A percentile compares a stretch with the other conserved stretches of the same genome.
phyloP scores from a whole-genome alignment of 768 basidiomycete genomes.

The Collybiopsis confluens region DNA sequence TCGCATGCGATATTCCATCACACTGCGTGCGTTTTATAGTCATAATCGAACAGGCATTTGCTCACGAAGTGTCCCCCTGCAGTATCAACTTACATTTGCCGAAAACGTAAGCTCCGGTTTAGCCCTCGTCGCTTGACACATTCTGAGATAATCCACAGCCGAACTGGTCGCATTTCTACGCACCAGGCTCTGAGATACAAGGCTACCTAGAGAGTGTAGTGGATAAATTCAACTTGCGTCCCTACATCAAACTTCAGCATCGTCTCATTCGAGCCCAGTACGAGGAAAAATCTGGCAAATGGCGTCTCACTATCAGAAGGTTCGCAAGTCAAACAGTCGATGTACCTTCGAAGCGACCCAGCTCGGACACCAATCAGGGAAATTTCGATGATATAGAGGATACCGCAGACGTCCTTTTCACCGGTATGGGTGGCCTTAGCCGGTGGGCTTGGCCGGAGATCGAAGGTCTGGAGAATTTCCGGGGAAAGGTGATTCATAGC shows the following conservation, averaged over 20 bases:
- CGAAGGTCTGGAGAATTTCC: slow-evolving; percentile 48
- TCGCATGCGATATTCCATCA: slow-evolving; percentile 61
- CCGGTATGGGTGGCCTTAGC: slow-evolving; percentile 47
- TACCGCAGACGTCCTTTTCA: slow-evolving; percentile 52
- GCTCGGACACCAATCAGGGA: slow-evolving; percentile 11
- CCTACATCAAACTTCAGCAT: slow-evolving; percentile 52
- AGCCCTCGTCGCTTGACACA: no score
- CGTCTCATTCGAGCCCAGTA: slow-evolving; percentile 50
- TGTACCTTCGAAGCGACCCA: slow-evolving; percentile 1
- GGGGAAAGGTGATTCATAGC: slow-evolving; percentile 59
- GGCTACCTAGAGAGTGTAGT: slow-evolving; percentile 49
- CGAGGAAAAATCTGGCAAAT: slow-evolving; percentile 47
- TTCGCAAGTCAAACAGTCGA: slow-evolving; percentile 16
- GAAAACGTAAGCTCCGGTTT: slow-evolving; percentile 34
- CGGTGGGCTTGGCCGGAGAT: slow-evolving; percentile 70
- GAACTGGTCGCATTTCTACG: slow-evolving; percentile 60
- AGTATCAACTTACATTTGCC: slow-evolving; percentile 61
- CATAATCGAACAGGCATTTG: neutral
- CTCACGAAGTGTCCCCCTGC: neutral
- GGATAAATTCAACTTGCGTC: slow-evolving; percentile 50
- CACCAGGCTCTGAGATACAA: slow-evolving; percentile 56
- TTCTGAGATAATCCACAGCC: no score
- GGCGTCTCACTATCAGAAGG: slow-evolving; percentile 48
- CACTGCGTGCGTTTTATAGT: slow-evolving; percentile 35
- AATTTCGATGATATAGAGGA: slow-evolving; percentile 46